Evolutionary conservation across 2,329 filamentous ascomycete species (phyloP).

Genomic region (Monilinia fructigena): DNA sequence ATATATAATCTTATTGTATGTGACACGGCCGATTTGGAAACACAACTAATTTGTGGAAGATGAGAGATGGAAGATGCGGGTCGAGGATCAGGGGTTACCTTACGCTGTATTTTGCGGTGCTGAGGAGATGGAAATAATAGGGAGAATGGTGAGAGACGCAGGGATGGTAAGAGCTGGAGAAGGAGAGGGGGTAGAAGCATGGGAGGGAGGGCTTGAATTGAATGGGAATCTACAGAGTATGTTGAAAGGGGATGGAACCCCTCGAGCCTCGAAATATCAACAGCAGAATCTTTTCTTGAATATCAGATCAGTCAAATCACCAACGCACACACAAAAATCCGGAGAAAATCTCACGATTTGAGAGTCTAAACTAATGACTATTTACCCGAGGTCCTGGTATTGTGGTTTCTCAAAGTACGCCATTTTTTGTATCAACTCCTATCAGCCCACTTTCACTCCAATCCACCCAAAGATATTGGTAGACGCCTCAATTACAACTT

Average conservation of each 20-base stretch:
- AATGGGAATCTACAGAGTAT: background rate
- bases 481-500: background rate
- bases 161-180: background rate
- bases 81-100: too few relatives aligned
- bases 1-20: too few relatives aligned
- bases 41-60: too few relatives aligned
- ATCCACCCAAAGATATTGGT: background rate
- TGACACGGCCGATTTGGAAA: too few relatives aligned
- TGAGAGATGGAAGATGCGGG: too few relatives aligned
- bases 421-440: background rate
- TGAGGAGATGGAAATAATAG: background rate
- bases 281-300: too few relatives aligned
- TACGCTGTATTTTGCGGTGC: too few relatives aligned
- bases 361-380: background rate
- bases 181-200: background rate
- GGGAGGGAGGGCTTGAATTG: background rate
- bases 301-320: background rate
- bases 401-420: background rate
- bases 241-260: too few relatives aligned
- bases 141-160: too few relatives aligned
- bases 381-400: background rate
- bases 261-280: background rate
- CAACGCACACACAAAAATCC: background rate
- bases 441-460: background rate
- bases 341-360: background rate